Base-by-base conservation (phyloP, 2,329 filamentous ascomycete species). In the Teratosphaeria pseudoeucalypti region DNA sequence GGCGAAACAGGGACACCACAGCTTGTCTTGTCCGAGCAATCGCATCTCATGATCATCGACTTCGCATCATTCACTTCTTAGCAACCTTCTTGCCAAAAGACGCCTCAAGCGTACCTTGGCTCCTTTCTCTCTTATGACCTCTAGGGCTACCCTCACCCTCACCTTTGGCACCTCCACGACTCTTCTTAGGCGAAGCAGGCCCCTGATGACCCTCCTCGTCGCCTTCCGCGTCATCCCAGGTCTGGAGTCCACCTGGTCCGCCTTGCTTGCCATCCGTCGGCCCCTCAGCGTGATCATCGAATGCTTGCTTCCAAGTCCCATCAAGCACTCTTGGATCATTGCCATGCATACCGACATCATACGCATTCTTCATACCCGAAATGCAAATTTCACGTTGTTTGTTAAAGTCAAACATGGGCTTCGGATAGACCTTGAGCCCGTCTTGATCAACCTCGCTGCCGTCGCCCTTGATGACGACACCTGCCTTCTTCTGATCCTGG, bases 331-430 rank as follows among this genome's bases (percentile, higher is more conserved):
- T 79, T 6, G 79, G 70, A 68, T 88, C 79, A 63, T 87, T 78
- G 0, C 88, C 88, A 66, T 86, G 80, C 27, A 91, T 67, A 0
- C 83, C 82, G 1, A 87, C 78, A 6, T 77, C 70, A 70, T 90
- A 91, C 0, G 87, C 88, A 54, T 80, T 79, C 76, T 90, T 90
- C 82, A 90, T 85, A 0, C 81, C 83, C 49, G 81, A 74, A 0
- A 91, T 74, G 66, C 88, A 91, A 2, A 82, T 74, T 6, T 80
- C 77, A 57, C 86, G 79, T 64, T 85, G 76, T 69, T 83, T 79
- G 19, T 76, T 70, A 68, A 91, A 92, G 72, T 91, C 87, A 69
- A 92, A 89, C 82, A 91, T 90, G 1, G 87, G 86, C 69, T 86
- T 86, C 1, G 87, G 87, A 70, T 91, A 92, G 0, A 74, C 61